Conservation (phyloP, 306 rosid genomes). For the Dalbergia cultrata region DNA sequence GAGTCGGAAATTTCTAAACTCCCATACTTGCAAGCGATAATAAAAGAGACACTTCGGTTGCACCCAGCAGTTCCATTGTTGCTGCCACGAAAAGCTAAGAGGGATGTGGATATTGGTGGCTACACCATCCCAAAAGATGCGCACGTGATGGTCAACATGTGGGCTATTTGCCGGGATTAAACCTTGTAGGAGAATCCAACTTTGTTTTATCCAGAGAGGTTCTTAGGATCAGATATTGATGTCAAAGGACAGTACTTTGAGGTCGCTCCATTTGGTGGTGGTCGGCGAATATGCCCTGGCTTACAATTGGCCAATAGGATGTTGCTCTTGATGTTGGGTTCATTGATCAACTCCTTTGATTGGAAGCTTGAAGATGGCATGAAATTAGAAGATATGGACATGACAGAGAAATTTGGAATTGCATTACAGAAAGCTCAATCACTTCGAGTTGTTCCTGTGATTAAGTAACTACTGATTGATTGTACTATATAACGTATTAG, state of each 20-base stretch:
- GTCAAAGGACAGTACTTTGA: constrained; percentile 39
- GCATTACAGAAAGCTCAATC: constrained; percentile 38
- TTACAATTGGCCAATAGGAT: constrained; percentile 37
- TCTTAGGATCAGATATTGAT: constrained; percentile 40
- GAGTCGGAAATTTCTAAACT: constrained; percentile 28
- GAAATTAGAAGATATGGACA: constrained; percentile 5
- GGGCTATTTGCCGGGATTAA: constrained; percentile 40
- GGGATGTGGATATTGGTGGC: constrained; percentile 32
- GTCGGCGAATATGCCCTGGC: constrained; percentile 40
- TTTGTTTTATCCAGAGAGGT: constrained; percentile 40
- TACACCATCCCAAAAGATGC: constrained; percentile 45
- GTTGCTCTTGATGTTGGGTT: constrained; percentile 37
- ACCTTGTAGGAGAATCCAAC: constrained; percentile 32
- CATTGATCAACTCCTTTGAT: constrained; percentile 38
- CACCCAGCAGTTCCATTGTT: constrained; percentile 42
- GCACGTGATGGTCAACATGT: constrained; percentile 37
- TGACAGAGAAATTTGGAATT: constrained; percentile 42
- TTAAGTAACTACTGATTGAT: too few relatives aligned
- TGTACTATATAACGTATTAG: too few relatives aligned
- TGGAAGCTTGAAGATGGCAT: constrained; percentile 43
- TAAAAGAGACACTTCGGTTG: constrained; percentile 41
- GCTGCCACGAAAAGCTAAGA: constrained; percentile 45
- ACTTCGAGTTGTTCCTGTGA: constrained; percentile 32
- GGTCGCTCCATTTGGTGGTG: constrained; percentile 37
- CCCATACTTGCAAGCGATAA: constrained; percentile 33